Evolutionary conservation across 768 basidiomycete species (phyloP).

Genomic region (Neoboletus brunneissimus): DNA sequence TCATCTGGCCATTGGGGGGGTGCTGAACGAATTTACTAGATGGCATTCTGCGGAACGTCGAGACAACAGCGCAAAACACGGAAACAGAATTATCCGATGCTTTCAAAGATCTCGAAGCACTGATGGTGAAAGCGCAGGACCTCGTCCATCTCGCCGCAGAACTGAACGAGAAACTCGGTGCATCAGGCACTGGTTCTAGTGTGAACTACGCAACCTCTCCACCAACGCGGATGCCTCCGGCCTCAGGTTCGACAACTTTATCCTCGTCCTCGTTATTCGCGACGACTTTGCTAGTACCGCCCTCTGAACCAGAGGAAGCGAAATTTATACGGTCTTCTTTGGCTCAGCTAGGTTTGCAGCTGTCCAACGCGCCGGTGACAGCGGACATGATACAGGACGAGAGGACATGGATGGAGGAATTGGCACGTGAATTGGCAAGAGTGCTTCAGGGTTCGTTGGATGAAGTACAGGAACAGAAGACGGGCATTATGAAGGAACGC

Average conservation of each 20-base stretch:
- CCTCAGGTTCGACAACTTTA: constrained; percentile 21
- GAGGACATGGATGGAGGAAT: constrained; percentile 69
- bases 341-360: constrained; percentile 82
- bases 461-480: constrained; percentile 11
- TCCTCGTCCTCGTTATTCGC: constrained; percentile 24
- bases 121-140: constrained; percentile 89
- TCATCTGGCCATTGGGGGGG: neutral
- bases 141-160: constrained; percentile 91
- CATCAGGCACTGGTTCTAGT: constrained; percentile 24
- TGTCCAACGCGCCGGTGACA: constrained; percentile 78
- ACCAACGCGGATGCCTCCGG: constrained; percentile 16
- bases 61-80: constrained; percentile 59
- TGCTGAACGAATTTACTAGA: constrained; percentile 42
- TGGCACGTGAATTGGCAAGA: constrained; percentile 77
- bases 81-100: constrained; percentile 70
- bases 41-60: constrained; percentile 77
- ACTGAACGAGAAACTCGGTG: constrained; percentile 77
- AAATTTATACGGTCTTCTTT: constrained; percentile 87
- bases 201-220: constrained; percentile 3
- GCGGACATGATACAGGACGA: constrained; percentile 87
- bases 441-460: constrained; percentile 54
- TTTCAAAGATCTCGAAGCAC: constrained; percentile 81
- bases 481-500: constrained; percentile 65
- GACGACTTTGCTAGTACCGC: constrained; percentile 33
- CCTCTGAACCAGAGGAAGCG: constrained; percentile 73